phyloP scores from a whole-genome alignment of 345 rosid species.

The Eucalyptus urophylla region DNA sequence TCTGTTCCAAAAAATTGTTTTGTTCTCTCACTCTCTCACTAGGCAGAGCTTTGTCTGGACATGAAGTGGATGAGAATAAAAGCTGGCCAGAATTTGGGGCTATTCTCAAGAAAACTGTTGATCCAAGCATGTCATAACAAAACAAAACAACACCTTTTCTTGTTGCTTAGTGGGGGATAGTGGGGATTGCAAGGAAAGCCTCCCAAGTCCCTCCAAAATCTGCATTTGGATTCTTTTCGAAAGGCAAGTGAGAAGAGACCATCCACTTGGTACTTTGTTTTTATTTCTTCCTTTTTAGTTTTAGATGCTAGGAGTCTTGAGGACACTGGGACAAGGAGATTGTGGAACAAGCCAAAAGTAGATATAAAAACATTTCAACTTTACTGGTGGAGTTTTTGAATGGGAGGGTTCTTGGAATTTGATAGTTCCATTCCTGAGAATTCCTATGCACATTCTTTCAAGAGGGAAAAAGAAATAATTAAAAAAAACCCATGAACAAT shows the following conservation, averaged over 20 bases:
- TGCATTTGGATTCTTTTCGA: constrained; percentile 8
- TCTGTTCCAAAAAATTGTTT: background rate
- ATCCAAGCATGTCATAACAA: constrained; percentile 39
- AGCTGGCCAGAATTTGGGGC: constrained; percentile 34
- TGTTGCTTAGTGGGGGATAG: constrained; percentile 38
- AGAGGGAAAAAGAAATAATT: background rate
- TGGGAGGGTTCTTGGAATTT: background rate
- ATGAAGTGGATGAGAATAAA: constrained; percentile 33
- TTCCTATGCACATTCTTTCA: background rate
- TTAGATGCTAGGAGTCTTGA: background rate
- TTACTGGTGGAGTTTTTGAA: background rate
- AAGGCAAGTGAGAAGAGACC: background rate
- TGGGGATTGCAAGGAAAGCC: constrained; percentile 25
- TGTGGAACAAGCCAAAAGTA: background rate
- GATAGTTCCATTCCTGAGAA: background rate
- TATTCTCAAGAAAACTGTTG: constrained; percentile 7
- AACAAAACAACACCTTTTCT: constrained; percentile 13
- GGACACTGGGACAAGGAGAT: background rate
- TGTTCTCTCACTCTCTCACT: background rate
- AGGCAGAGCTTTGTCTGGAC: constrained; percentile 4
- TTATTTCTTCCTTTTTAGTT: background rate
- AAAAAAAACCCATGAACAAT: background rate
- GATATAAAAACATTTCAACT: background rate
- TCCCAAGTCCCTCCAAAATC: constrained; percentile 19
- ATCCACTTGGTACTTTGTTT: background rate